Evolutionary conservation across 2,329 filamentous ascomycete genomes (phyloP).

Genomic region (Colletotrichum costaricense): DNA sequence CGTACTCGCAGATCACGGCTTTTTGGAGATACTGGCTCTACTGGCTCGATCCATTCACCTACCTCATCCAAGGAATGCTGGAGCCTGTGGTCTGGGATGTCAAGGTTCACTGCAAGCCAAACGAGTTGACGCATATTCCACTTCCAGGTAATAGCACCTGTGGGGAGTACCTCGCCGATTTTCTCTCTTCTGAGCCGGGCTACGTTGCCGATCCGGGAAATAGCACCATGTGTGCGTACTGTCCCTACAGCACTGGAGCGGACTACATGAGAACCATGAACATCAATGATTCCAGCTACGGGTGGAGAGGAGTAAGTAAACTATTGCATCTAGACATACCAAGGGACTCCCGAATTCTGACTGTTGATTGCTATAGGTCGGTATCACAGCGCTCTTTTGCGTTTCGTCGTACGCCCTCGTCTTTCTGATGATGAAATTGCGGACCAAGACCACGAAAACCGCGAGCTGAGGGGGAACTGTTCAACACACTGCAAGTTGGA

Average conservation of each 20-base stretch:
- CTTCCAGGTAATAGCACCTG: neutral
- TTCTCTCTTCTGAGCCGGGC: neutral
- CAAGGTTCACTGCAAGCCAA: conserved; percentile 46
- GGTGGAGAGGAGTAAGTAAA: conserved; percentile 36
- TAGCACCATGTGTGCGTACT: conserved; percentile 27
- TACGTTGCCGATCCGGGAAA: conserved; percentile 7
- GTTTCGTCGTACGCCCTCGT: conserved; percentile 54
- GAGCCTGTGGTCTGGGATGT: conserved; percentile 50
- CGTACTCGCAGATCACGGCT: conserved; percentile 37
- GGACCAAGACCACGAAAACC: conserved; percentile 58
- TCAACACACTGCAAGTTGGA: neutral
- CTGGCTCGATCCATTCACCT: conserved; percentile 55
- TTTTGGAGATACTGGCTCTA: conserved; percentile 50
- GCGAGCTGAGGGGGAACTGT: neutral
- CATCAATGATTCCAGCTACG: conserved; percentile 35
- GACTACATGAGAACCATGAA: conserved; percentile 37
- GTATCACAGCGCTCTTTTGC: conserved; percentile 54
- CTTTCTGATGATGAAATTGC: conserved; percentile 59
- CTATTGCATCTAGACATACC: neutral
- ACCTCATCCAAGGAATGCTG: conserved; percentile 52
- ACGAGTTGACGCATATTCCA: conserved; percentile 40
- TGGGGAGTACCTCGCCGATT: conserved; percentile 6
- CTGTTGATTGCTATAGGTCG: neutral
- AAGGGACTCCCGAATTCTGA: neutral
- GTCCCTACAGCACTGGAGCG: conserved; percentile 35